These are phyloP conservation scores for Gigaspora rosea DNA, from an alignment of 192 early-diverging fungal genomes.

Conservation along the genomic window DNA sequence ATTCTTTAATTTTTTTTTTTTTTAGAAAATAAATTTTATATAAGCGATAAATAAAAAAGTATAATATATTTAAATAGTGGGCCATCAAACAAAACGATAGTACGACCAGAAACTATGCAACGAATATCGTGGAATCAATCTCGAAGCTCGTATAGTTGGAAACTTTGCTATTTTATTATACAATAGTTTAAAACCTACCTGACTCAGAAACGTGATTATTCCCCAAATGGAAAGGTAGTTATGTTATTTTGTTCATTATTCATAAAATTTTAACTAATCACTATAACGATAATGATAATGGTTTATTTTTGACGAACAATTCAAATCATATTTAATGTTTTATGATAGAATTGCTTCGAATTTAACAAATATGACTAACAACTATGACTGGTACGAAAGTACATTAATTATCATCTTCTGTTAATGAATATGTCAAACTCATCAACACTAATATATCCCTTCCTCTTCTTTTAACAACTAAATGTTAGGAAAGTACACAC, in stretches of 20 bases:
- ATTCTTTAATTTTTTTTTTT: too few relatives aligned
- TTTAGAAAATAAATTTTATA: too few relatives aligned
- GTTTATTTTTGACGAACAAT: too few relatives aligned
- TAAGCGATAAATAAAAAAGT: too few relatives aligned
- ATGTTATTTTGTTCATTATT: too few relatives aligned
- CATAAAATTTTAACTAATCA: background rate
- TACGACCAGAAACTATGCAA: background rate
- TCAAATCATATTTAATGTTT: background rate
- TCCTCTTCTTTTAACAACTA: too few relatives aligned
- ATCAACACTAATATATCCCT: background rate
- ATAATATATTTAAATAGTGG: background rate
- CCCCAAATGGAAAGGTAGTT: slow-evolving; percentile 11
- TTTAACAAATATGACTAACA: background rate
- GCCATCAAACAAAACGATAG: background rate
- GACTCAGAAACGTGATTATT: background rate
- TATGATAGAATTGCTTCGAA: background rate
- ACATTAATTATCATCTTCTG: background rate
- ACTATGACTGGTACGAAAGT: background rate
- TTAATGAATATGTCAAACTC: background rate
- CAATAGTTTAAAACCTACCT: background rate
- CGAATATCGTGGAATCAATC: slow-evolving; percentile 23
- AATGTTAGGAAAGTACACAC: background rate
- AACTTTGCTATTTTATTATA: slow-evolving; percentile 4
- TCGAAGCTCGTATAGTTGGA: background rate
- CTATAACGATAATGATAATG: background rate